Percentiles rank a stretch among this genome's conserved stretches.
phyloP scores from a whole-genome alignment of 176 grass and related monocot species.

The Eleusine indica region DNA sequence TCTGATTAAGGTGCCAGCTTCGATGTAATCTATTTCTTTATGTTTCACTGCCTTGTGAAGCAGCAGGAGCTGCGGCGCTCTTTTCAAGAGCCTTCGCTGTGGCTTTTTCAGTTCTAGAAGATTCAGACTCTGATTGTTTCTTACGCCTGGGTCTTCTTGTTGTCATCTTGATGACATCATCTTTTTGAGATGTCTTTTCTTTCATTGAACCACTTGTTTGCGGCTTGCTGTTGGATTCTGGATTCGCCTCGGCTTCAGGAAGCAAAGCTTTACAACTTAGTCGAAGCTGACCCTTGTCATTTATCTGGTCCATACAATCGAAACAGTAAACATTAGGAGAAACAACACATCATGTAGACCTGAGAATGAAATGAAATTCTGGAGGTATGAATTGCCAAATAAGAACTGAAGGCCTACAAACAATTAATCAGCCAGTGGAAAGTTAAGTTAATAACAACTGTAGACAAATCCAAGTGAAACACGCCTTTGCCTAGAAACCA shows the following conservation, averaged over 20 bases:
- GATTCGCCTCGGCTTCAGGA: constrained; percentile 49
- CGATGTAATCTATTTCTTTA: constrained; percentile 11
- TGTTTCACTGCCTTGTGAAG: constrained; percentile 33
- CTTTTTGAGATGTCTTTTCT: constrained; percentile 59
- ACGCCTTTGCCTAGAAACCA: neutral
- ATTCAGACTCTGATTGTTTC: constrained; percentile 47
- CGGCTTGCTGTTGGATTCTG: constrained; percentile 53
- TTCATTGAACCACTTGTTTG: constrained; percentile 47
- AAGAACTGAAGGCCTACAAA: constrained; percentile 27
- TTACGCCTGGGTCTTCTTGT: constrained; percentile 55
- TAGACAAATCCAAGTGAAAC: neutral
- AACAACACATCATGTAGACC: constrained; percentile 11
- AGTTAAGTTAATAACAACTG: neutral
- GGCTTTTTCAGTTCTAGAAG: constrained; percentile 36
- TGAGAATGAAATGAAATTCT: constrained; percentile 23
- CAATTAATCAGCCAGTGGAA: neutral
- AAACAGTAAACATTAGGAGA: constrained; percentile 34
- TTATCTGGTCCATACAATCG: constrained; percentile 58
- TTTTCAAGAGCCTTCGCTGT: constrained; percentile 35
- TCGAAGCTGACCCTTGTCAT: constrained; percentile 93
- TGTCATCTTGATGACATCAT: constrained; percentile 49
- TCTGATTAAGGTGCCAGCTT: constrained; percentile 24
- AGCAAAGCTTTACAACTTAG: constrained; percentile 83
- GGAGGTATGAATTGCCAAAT: neutral
- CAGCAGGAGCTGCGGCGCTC: constrained; percentile 23